These are phyloP conservation scores for Cryptococcus depauperatus DNA, from an alignment of 1,284 basidiomycete genomes.

Conservation along the genomic window DNA sequence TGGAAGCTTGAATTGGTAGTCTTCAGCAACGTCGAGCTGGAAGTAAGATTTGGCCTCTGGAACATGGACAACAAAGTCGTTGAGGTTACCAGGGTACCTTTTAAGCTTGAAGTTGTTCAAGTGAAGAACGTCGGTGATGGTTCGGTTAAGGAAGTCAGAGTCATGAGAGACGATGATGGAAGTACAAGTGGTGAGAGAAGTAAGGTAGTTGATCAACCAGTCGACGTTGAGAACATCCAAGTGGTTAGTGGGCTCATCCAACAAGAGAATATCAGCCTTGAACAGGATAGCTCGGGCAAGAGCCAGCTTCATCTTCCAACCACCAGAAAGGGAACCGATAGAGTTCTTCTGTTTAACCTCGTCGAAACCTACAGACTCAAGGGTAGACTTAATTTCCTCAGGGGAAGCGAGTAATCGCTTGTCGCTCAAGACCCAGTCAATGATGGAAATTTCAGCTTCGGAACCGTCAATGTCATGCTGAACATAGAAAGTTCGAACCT, in stretches of 20 bases:
- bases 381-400: conserved; percentile 68
- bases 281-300: conserved; percentile 97
- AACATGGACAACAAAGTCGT: conserved; percentile 86
- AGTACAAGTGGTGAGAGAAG: conserved; percentile 77
- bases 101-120: conserved; percentile 98
- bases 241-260: conserved; percentile 98
- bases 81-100: conserved; percentile 95
- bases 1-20: conserved; percentile 95
- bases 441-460: conserved; percentile 83
- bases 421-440: conserved; percentile 80
- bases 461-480: conserved; percentile 97
- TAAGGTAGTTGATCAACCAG: conserved; percentile 95
- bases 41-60: conserved; percentile 98
- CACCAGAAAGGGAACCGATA: conserved; percentile 91
- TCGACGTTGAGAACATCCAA: conserved; percentile 94
- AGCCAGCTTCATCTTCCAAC: conserved; percentile 99
- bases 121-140: conserved; percentile 97
- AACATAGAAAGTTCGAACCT: conserved; percentile 56
- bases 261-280: conserved; percentile 93
- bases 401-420: conserved; percentile 68
- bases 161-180: conserved; percentile 99
- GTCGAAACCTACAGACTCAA: conserved; percentile 84
- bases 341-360: conserved; percentile 75
- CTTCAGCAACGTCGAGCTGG: conserved; percentile 84
- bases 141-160: conserved; percentile 97